phyloP scores from a whole-genome alignment of 108 stramenopile species.

The Nitzschia putrida region DNA sequence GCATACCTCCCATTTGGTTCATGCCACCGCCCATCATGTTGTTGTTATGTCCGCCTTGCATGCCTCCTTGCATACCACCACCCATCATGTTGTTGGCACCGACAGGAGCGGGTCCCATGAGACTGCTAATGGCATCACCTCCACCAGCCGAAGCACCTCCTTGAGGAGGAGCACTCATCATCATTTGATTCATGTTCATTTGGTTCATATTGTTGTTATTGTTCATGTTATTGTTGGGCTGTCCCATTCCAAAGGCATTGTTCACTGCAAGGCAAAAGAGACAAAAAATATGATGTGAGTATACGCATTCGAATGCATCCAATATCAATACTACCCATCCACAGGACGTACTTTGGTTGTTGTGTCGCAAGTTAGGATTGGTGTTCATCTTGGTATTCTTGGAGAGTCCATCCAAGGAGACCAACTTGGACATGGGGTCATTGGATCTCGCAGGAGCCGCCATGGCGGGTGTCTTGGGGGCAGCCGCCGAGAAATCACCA shows the following conservation, averaged over 20 bases:
- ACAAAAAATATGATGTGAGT: no score
- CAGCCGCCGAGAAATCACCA: conserved; percentile 67
- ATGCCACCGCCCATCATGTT: conserved; percentile 21
- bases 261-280: no score
- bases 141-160: conserved; percentile 41
- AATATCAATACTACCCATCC: no score
- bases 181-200: neutral
- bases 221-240: neutral
- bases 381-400: conserved; percentile 57
- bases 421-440: conserved; percentile 76
- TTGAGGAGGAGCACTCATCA: conserved; percentile 2
- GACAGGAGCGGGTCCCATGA: conserved; percentile 41
- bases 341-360: neutral
- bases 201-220: neutral
- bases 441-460: conserved; percentile 40
- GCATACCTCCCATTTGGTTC: conserved; percentile 34
- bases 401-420: conserved; percentile 74
- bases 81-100: conserved; percentile 29
- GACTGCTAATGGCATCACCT: conserved; percentile 50
- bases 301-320: no score
- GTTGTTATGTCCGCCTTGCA: conserved; percentile 13
- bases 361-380: neutral
- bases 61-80: conserved; percentile 11
- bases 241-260: conserved; percentile 1
- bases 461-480: conserved; percentile 28